These are phyloP conservation scores for Lactifluus echinatus DNA, from an alignment of 768 basidiomycete genomes.

Conservation along the genomic window DNA sequence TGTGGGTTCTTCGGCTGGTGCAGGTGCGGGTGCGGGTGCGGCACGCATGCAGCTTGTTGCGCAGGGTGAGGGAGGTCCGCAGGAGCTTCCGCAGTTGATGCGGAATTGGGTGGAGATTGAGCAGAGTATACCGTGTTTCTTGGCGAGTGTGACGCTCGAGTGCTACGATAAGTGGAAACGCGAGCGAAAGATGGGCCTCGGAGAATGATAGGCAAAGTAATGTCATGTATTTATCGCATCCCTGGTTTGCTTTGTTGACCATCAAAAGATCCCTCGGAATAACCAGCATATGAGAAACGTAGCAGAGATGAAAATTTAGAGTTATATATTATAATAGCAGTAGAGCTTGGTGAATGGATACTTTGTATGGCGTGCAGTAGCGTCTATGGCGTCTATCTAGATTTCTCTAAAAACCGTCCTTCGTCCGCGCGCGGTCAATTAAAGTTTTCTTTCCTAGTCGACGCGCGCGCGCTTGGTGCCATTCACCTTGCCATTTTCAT, in stretches of 20 bases:
- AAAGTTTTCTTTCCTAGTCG: conserved; percentile 29
- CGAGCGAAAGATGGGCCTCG: conserved; percentile 16
- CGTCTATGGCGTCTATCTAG: background rate
- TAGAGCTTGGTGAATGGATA: too few species aligned
- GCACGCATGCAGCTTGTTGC: conserved; percentile 65
- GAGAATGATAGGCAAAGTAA: background rate
- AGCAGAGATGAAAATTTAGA: too few species aligned
- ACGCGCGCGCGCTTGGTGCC: conserved; percentile 53
- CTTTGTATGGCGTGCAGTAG: background rate
- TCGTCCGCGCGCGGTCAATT: background rate
- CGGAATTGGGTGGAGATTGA: conserved; percentile 81
- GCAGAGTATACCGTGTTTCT: conserved; percentile 80
- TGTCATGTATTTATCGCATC: too few species aligned
- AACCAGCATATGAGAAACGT: too few species aligned
- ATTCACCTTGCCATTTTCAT: conserved; percentile 29
- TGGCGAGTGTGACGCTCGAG: conserved; percentile 83
- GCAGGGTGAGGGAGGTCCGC: conserved; percentile 64
- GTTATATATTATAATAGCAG: too few species aligned
- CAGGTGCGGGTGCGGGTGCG: conserved; percentile 21
- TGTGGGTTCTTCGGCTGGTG: conserved; percentile 14
- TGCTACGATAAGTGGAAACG: conserved; percentile 72
- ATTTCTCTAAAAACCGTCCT: background rate
- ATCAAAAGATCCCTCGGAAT: too few species aligned
- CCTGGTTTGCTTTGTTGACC: too few species aligned
- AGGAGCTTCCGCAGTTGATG: conserved; percentile 68